Evolutionary conservation across 768 basidiomycete genomes (phyloP).

Genomic region (Lactifluus piperatus): DNA sequence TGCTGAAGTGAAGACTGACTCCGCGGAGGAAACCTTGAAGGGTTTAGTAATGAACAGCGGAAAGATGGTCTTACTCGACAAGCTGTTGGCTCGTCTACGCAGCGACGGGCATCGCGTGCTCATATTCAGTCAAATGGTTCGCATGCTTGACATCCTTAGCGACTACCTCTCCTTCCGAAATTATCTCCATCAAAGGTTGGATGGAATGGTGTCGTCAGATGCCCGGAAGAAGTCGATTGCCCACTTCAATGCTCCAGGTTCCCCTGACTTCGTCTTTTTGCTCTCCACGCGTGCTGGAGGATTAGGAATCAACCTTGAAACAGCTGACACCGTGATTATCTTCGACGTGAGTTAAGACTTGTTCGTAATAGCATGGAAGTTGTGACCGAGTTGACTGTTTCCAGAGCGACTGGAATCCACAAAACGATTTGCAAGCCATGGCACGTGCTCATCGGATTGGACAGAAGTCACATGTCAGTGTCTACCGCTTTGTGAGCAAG

Average conservation of each 20-base stretch:
- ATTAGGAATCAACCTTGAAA: conserved; percentile 97
- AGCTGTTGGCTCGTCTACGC: conserved; percentile 82
- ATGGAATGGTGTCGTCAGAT: conserved; percentile 93
- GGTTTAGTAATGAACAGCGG: conserved; percentile 99
- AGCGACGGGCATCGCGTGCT: conserved; percentile 93
- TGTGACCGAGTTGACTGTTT: conserved; percentile 22
- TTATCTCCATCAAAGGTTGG: conserved; percentile 88
- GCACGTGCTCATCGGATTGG: conserved; percentile 98
- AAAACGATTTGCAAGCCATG: conserved; percentile 99
- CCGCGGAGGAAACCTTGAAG: conserved; percentile 76
- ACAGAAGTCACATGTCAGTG: conserved; percentile 96
- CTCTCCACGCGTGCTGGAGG: conserved; percentile 96
- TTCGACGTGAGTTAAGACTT: conserved; percentile 67
- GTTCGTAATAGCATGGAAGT: not conserved
- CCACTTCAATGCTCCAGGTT: conserved; percentile 90
- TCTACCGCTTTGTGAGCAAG: conserved; percentile 97
- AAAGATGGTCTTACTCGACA: conserved; percentile 97
- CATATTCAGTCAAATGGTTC: conserved; percentile 99
- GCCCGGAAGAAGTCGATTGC: conserved; percentile 91
- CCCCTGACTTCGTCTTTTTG: conserved; percentile 93
- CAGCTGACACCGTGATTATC: conserved; percentile 97
- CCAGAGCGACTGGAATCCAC: conserved; percentile 97
- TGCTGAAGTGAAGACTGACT: conserved; percentile 60
- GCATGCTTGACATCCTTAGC: conserved; percentile 96
- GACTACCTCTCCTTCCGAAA: conserved; percentile 91